Conservation (phyloP, 352 stramenopile genomes). For the Elongisporangium senticosum region DNA sequence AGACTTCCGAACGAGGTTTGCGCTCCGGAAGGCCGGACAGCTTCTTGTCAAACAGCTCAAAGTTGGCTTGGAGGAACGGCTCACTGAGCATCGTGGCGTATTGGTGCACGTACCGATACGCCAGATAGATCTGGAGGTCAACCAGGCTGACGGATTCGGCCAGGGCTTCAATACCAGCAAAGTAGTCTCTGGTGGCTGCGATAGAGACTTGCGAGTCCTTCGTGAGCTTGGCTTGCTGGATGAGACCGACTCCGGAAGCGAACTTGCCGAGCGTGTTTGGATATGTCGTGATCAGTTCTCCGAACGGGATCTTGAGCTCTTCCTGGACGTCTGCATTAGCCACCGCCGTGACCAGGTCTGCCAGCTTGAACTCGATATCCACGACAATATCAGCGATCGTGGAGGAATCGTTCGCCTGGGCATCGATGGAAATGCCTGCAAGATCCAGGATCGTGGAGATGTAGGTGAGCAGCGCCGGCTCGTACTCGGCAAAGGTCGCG, state of each 20-base stretch:
- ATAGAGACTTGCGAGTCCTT: slow-evolving; percentile 5
- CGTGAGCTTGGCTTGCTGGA: slow-evolving; percentile 6
- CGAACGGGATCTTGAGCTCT: not conserved
- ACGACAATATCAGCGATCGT: too few species aligned
- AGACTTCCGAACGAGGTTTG: slow-evolving; percentile 57
- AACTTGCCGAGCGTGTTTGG: slow-evolving; percentile 4
- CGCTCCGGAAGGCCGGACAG: slow-evolving; percentile 59
- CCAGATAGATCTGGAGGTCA: slow-evolving; percentile 41
- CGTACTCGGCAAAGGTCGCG: slow-evolving; percentile 1
- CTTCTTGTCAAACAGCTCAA: slow-evolving; percentile 79
- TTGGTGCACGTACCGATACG: slow-evolving; percentile 34
- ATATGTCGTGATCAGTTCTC: not conserved
- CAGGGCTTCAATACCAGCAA: slow-evolving; percentile 1
- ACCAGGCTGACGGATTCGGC: slow-evolving; percentile 15
- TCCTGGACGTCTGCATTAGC: not conserved
- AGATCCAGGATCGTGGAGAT: slow-evolving; percentile 3
- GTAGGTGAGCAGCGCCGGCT: slow-evolving; percentile 2
- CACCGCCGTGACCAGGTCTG: slow-evolving; percentile 2
- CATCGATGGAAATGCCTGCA: too few species aligned
- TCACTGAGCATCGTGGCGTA: slow-evolving; percentile 30
- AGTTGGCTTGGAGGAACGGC: slow-evolving; percentile 71
- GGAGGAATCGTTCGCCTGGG: too few species aligned
- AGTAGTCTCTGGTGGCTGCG: slow-evolving; percentile 6
- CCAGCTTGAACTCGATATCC: slow-evolving; percentile 4
- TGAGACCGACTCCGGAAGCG: slow-evolving; percentile 1